Evolutionary conservation across 495 filamentous ascomycete genomes (phyloP).

Genomic region (Friedmanniomyces simplex): DNA sequence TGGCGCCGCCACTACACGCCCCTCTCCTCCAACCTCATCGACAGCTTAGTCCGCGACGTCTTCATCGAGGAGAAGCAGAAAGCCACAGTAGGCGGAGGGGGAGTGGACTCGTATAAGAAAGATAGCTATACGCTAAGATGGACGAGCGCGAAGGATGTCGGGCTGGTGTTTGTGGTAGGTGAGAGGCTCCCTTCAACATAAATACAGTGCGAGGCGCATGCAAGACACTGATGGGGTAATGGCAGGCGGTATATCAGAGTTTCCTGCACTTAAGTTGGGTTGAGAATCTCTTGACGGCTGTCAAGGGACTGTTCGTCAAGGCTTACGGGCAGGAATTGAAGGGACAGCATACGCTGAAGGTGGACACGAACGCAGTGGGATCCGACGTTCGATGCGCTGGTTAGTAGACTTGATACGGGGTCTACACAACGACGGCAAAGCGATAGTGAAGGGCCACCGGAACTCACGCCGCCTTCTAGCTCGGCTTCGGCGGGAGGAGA

Average conservation of each 20-base stretch:
- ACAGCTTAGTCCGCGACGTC: slow-evolving; percentile 88
- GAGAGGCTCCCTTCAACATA: slow-evolving; percentile 19
- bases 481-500: slow-evolving; percentile 25
- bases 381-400: slow-evolving; percentile 86
- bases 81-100: slow-evolving; percentile 47
- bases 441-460: slow-evolving; percentile 23
- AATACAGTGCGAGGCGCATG: background rate
- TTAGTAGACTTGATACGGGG: slow-evolving; percentile 64
- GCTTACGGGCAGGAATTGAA: slow-evolving; percentile 81
- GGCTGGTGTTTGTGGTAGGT: slow-evolving; percentile 84
- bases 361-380: slow-evolving; percentile 73
- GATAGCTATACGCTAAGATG: slow-evolving; percentile 94
- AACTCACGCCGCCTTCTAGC: slow-evolving; percentile 31
- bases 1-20: slow-evolving; percentile 85
- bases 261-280: slow-evolving; percentile 93
- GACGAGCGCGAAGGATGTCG: slow-evolving; percentile 82
- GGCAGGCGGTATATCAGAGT: slow-evolving; percentile 90
- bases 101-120: slow-evolving; percentile 61
- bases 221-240: background rate
- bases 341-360: slow-evolving; percentile 62
- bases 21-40: slow-evolving; percentile 71
- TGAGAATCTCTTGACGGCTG: slow-evolving; percentile 89
- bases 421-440: slow-evolving; percentile 9
- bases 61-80: slow-evolving; percentile 87
- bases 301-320: slow-evolving; percentile 77